Conservation (phyloP, 2,329 filamentous ascomycete genomes). For the Capronia americana region DNA sequence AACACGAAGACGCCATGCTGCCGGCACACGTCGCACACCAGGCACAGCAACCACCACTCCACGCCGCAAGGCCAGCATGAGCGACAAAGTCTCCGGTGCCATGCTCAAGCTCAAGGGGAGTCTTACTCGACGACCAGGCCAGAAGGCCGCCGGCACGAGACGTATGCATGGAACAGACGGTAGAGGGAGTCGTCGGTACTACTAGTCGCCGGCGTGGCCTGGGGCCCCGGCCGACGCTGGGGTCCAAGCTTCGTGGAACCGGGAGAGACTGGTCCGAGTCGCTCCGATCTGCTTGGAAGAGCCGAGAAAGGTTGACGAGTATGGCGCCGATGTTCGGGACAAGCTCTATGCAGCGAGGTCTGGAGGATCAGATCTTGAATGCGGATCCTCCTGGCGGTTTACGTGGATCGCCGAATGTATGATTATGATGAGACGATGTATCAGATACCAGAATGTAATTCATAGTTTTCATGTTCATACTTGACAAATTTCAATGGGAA, state of each 20-base stretch:
- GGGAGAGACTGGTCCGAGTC: slow-evolving; percentile 23
- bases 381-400: background rate
- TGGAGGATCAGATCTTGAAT: background rate
- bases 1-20: slow-evolving; percentile 36
- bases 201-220: slow-evolving; percentile 21
- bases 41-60: slow-evolving; percentile 44
- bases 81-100: slow-evolving; percentile 79
- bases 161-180: slow-evolving; percentile 78
- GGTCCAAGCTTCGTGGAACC: background rate
- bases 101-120: slow-evolving; percentile 75
- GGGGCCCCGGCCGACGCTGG: background rate
- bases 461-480: background rate
- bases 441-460: slow-evolving; percentile 26
- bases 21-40: slow-evolving; percentile 17
- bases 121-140: slow-evolving; percentile 70
- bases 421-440: slow-evolving; percentile 19
- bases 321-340: slow-evolving; percentile 21
- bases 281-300: slow-evolving; percentile 29
- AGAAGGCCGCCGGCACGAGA: slow-evolving; percentile 77
- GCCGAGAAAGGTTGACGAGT: slow-evolving; percentile 27
- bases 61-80: slow-evolving; percentile 71
- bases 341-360: background rate
- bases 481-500: background rate
- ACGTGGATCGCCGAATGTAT: slow-evolving; percentile 17
- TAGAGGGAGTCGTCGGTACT: slow-evolving; percentile 51